Base-by-base conservation (phyloP, 2,329 filamentous ascomycete genomes). In the Aureobasidium sp. region DNA sequence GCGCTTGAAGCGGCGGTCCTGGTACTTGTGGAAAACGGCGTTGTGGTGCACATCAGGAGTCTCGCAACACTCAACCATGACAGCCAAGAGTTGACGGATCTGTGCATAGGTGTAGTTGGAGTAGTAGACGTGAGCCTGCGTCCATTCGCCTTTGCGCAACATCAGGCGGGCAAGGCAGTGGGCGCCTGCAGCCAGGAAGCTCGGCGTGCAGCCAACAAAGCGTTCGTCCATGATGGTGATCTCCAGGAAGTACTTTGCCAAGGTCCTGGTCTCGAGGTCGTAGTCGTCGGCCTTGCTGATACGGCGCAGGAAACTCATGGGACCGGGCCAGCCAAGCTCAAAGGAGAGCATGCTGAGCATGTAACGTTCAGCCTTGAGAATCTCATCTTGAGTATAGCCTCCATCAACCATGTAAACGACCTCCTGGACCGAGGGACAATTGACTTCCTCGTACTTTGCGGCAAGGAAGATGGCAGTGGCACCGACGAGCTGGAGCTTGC, bases 201-300 rank as follows among this genome's bases (percentile, higher is more conserved):
- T 97, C 2, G 93, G 90, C 36, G 90, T 89, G 68, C 88, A 91
- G 30, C 89, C 90, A 39, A 99, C 91, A 70, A 99, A 97, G 25
- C 93, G 89, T 79, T 97, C 92, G 72, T 99, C 94, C 91, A 97
- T 97, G 73, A 97, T 87, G 41, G 91, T 95, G 61, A 97, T 84
- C 74, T 99, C 94, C 30, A 99, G 81, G 76, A 99, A 97, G 77
- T 99, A 99, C 77, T 99, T 99, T 68, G 94, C 91, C 60, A 99
- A 79, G 5, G 94, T 97, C 41, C 94, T 85, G 11, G 93, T 97
- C 77, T 99, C 93, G 50, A 96, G 80, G 71, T 99, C 92, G 71
- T 97, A 99, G 71, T 97, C 91, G 72, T 99, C 94, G 14, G 94
- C 94, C 79, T 97, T 97, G 85, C 93, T 97, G 75, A 97, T 94